Evolutionary conservation across 2,329 filamentous ascomycete genomes (phyloP), one percentile per base, ranked within the genome.

Genomic region (Paecilomyces variotii): DNA sequence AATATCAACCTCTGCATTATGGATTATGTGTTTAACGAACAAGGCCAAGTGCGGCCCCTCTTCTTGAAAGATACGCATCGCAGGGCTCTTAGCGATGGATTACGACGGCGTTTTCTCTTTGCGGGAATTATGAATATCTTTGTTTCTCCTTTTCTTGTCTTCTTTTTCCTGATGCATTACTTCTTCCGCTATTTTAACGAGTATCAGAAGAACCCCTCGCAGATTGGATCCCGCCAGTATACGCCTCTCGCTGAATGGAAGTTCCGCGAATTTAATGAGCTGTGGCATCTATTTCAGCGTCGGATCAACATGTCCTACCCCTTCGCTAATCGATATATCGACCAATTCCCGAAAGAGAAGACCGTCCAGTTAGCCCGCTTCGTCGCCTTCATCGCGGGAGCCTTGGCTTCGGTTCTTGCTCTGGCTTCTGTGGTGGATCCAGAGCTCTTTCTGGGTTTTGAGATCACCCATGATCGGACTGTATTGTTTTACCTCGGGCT

Each of bases 181-280:
- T 90, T 99, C 68, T 91, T 97, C 70, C 91, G 88, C 32, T 96
- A 97, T 70, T 97, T 97, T 73, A 94, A 94, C 68, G 93, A 99
- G 78, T 97, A 96, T 70, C 91, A 96, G 74, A 95, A 92, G 69
- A 96, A 97, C 62, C 93, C 91, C 0, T 86, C 90, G 0, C 87
- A 91, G 62, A 84, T 96, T 39, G 89, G 90, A n/a, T 88, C 91
- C 14, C 86, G 94, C 49, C 87, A 91, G 64, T 99, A 97, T 70
- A 97, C 93, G 0, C 90, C 91, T 1, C 83, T 96, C 55, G 94
- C 94, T 0, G 89, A 96, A 71, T 99, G 94, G 94, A 97, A 97
- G 68, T 97, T 99, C 63, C 87, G 94, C 54, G 93, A 97, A 72
- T 99, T 97, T 81, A 99, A 99, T 68, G 94, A 99, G 73, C 81